phyloP scores from a whole-genome alignment of 2,329 filamentous ascomycete genomes.

The Ampelomyces quisqualis region DNA sequence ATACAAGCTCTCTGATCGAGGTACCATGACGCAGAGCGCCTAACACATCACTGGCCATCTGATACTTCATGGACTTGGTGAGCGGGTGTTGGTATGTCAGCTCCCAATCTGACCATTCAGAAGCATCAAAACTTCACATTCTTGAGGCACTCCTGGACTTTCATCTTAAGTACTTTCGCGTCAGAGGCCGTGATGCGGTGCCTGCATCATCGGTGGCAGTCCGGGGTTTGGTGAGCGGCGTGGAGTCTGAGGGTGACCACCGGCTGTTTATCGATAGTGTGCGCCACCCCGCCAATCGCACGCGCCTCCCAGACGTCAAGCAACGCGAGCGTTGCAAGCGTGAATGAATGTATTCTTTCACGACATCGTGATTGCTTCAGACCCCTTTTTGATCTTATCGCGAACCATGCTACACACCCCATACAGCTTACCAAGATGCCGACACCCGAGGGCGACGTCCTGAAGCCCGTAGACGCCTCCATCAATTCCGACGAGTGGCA shows the following conservation, averaged over 20 bases:
- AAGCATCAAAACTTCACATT: conserved; percentile 27
- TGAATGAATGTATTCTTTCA: background rate
- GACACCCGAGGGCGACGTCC: conserved; percentile 39
- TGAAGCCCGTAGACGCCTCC: conserved; percentile 46
- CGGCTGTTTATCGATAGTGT: background rate
- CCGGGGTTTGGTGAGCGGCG: conserved; percentile 36
- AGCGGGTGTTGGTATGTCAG: conserved; percentile 33
- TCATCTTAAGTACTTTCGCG: conserved; percentile 38
- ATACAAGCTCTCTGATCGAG: conserved; percentile 26
- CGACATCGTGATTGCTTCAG: background rate
- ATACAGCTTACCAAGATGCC: conserved; percentile 23
- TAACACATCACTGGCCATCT: conserved; percentile 32
- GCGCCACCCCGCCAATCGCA: conserved; percentile 6
- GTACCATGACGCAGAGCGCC: conserved; percentile 31
- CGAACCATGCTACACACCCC: conserved; percentile 9
- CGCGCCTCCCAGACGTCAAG: background rate
- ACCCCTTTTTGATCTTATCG: background rate
- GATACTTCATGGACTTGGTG: conserved; percentile 33
- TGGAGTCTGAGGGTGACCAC: conserved; percentile 31
- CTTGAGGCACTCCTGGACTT: conserved; percentile 13
- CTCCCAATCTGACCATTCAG: conserved; percentile 31
- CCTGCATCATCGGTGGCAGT: conserved; percentile 13
- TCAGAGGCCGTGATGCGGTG: conserved; percentile 19
- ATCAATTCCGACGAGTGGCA: conserved; percentile 57
- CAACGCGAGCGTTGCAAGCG: background rate